Conservation (phyloP, 208 protist species). For the Herpetomonas samuelpessoai region DNA sequence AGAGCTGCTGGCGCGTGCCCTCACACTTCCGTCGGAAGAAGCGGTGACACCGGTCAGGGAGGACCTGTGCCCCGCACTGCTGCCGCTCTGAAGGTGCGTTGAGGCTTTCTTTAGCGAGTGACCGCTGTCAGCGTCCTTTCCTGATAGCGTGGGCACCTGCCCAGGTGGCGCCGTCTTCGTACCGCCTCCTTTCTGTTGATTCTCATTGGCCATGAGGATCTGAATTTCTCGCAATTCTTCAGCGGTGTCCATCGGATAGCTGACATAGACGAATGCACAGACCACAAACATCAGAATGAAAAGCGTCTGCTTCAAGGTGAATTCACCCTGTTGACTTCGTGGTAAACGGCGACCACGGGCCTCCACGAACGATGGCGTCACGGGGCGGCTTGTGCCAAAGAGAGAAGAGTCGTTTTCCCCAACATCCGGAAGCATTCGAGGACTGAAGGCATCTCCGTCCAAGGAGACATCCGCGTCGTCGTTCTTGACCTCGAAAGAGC, state of each 20-base stretch:
- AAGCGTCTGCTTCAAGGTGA: slow-evolving; percentile 3
- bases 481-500: too few species aligned
- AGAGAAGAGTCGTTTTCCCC: not conserved
- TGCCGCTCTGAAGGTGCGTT: too few species aligned
- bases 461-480: not conserved
- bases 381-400: slow-evolving; percentile 15
- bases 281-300: slow-evolving; percentile 14
- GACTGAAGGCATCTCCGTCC: not conserved
- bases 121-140: too few species aligned
- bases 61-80: too few species aligned
- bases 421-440: not conserved
- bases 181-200: too few species aligned
- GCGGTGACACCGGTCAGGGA: too few species aligned
- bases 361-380: slow-evolving; percentile 8
- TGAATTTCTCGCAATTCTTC: slow-evolving; percentile 17
- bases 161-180: too few species aligned
- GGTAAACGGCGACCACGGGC: not conserved
- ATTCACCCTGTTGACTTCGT: slow-evolving; percentile 7
- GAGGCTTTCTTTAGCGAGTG: too few species aligned
- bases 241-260: slow-evolving; percentile 11
- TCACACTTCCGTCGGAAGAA: too few species aligned
- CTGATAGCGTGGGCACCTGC: too few species aligned
- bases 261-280: slow-evolving; percentile 10
- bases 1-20: too few species aligned
- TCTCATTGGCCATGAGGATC: too few species aligned